These are phyloP conservation scores for Rhizoclosmatium globosum DNA, from an alignment of 192 early-diverging fungal species.

Conservation along the genomic window DNA sequence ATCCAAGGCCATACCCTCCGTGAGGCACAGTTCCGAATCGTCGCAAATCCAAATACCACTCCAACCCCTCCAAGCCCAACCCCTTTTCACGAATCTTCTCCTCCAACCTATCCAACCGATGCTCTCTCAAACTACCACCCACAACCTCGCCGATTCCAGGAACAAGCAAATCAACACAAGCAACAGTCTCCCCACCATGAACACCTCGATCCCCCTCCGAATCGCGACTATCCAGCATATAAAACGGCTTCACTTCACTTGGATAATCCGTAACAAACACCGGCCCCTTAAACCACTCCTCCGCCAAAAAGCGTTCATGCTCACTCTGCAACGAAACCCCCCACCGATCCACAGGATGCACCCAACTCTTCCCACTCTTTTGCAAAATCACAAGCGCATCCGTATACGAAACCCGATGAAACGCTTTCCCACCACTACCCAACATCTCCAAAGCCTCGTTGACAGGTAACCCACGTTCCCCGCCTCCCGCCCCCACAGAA, in stretches of 20 bases:
- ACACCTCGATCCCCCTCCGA: slow-evolving; percentile 29
- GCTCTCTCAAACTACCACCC: slow-evolving; percentile 87
- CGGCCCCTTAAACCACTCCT: slow-evolving; percentile 68
- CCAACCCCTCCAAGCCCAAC: slow-evolving; percentile 71
- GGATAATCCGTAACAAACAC: slow-evolving; percentile 96
- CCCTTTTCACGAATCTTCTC: slow-evolving; percentile 60
- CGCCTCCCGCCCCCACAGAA: not conserved
- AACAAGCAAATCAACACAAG: slow-evolving; percentile 83
- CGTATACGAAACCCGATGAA: slow-evolving; percentile 77
- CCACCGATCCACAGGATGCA: slow-evolving; percentile 72
- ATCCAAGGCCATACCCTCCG: slow-evolving; percentile 91
- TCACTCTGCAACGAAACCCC: slow-evolving; percentile 80
- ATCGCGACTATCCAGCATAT: slow-evolving; percentile 71
- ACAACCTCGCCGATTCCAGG: slow-evolving; percentile 86
- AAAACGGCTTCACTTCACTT: slow-evolving; percentile 80
- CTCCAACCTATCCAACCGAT: slow-evolving; percentile 63
- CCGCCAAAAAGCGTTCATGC: slow-evolving; percentile 86
- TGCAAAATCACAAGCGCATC: slow-evolving; percentile 79
- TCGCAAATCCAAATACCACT: slow-evolving; percentile 88
- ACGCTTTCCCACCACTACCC: slow-evolving; percentile 50
- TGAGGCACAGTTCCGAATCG: slow-evolving; percentile 85
- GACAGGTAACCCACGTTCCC: not conserved
- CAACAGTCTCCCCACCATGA: slow-evolving; percentile 65
- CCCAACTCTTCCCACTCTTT: slow-evolving; percentile 59
- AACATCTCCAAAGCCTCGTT: slow-evolving; percentile 26